Base-by-base conservation (phyloP, 768 basidiomycete species). In the Tephrocybe sp. region DNA sequence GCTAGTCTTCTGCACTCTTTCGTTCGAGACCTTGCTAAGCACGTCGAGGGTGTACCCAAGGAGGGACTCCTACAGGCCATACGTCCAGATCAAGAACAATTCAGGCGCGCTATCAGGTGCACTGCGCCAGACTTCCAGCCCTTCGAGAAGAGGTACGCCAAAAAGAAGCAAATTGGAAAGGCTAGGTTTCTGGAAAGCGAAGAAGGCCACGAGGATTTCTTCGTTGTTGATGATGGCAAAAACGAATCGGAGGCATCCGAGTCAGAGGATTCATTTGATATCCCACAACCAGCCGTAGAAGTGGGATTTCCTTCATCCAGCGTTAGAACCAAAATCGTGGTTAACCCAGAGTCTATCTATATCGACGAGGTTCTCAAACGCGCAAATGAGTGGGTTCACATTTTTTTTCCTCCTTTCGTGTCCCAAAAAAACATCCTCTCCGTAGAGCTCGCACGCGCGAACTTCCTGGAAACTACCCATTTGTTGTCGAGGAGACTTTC, bases 361-460 rank as follows among this genome's bases (percentile, higher is more conserved):
- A 66, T 85, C 4, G 73, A 83, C 36, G 76, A 85, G 27, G 81
- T 86, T 4, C 56, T 80, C 37, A 47, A 65, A 9, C 64, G 65
- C 2, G 81, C 80, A 0, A 59, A 71, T 22, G 57, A 67, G 86
- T 85, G 59, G 19, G 79, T 66, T 27, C 8, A 15, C 0, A 2
- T 16, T 27, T 21, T 12, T n/a, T 51, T 16, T 3, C 12, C 24
- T 19, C 7, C 34, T 32, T 1, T 5, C 9, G 6, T 43, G 13
- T 8, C 37, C 44, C 7, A 45, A 11, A 30, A 27, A 9, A 21
- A 7, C 8, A 13, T 25, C 44, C 22, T 13, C 34, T 44, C 26
- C 32, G 11, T 48, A 90, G 89, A 18, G 79, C 87, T 1, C 75
- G 83, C 3, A 84, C 86, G 1, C 79, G 89, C 1, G 87, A 89